phyloP scores from a whole-genome alignment of 225 moss, liverwort and hornwort genomes.

The Marchantia polymorpha region DNA sequence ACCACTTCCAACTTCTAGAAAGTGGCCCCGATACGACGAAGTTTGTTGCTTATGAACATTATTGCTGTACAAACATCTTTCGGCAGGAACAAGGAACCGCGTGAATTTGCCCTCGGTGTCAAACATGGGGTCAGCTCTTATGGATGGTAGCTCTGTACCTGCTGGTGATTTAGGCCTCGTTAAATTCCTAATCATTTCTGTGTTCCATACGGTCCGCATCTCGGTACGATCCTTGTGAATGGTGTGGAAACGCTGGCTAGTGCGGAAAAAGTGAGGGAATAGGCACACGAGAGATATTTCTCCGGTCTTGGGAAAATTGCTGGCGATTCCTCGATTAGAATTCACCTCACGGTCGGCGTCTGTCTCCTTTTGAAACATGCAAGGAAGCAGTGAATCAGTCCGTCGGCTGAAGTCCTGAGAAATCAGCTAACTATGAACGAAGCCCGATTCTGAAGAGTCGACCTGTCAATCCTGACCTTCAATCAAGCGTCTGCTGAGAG shows the following conservation, averaged over 20 bases:
- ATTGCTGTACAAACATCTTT: background rate
- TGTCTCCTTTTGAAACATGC: background rate
- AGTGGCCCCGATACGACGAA: background rate
- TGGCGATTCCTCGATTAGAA: background rate
- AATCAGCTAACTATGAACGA: background rate
- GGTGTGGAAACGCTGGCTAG: background rate
- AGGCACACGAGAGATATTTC: background rate
- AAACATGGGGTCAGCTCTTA: background rate
- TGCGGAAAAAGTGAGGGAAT: background rate
- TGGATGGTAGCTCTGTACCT: background rate
- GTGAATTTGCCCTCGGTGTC: background rate
- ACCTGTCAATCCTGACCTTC: background rate
- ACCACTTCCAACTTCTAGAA: background rate
- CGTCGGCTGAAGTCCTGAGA: background rate
- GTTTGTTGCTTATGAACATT: background rate
- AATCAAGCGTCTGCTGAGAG: background rate
- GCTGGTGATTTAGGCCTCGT: background rate
- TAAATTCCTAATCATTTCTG: background rate
- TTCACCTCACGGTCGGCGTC: too few species aligned
- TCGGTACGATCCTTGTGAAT: background rate
- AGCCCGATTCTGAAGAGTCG: background rate
- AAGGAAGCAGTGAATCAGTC: background rate
- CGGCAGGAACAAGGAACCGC: background rate
- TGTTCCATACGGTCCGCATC: background rate
- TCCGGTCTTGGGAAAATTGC: background rate